Percentiles rank a stretch among this genome's conserved stretches.
phyloP scores from a whole-genome alignment of 192 early-diverging fungal genomes.

The Kickxella alabastrina region DNA sequence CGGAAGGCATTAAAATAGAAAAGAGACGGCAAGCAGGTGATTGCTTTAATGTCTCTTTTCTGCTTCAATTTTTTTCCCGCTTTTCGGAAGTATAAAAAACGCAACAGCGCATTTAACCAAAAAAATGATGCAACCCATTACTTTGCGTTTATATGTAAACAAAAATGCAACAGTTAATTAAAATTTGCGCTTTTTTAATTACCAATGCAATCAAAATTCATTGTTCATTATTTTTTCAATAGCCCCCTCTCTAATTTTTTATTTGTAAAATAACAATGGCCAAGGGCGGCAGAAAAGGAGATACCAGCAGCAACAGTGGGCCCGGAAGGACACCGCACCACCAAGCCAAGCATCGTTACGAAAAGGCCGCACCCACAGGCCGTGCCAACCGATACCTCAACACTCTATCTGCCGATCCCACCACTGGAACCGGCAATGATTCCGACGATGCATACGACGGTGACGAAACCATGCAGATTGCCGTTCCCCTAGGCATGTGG shows the following conservation, averaged over 20 bases:
- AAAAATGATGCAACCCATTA: not conserved
- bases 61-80: not conserved
- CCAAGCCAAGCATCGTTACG: conserved; percentile 23
- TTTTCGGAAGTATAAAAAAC: not conserved
- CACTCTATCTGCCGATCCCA: no score
- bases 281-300: conserved; percentile 28
- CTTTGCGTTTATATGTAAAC: not conserved
- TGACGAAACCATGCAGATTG: conserved; percentile 7
- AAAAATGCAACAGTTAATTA: no score
- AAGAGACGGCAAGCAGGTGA: no score
- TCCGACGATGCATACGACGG: not conserved
- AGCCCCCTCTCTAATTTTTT: no score
- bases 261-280: no score
- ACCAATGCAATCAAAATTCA: no score
- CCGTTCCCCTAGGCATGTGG: conserved; percentile 76
- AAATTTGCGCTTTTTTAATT: no score
- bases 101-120: no score
- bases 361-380: conserved; percentile 2
- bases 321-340: conserved; percentile 25
- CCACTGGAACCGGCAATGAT: not conserved
- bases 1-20: no score
- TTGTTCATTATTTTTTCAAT: no score
- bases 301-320: not conserved
- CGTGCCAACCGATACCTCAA: conserved; percentile 10
- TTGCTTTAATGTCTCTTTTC: no score